A percentile compares a stretch with the other conserved stretches of the same genome.
phyloP scores from a whole-genome alignment of 2,329 filamentous ascomycete species.

The Zymoseptoria tritici region DNA sequence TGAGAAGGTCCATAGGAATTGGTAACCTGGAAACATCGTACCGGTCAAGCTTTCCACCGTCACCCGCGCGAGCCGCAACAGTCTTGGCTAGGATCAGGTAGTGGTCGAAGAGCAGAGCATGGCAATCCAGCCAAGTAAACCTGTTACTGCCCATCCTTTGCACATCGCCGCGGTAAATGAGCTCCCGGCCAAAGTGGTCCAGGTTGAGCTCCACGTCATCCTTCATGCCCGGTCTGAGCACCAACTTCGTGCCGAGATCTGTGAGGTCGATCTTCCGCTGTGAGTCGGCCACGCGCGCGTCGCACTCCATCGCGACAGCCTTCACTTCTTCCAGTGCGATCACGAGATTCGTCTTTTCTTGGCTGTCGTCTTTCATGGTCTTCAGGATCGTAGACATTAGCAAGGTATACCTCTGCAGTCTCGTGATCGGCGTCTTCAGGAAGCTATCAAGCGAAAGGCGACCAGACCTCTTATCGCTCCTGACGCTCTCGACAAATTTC shows the following conservation, averaged over 20 bases:
- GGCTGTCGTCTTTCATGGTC: constrained; percentile 73
- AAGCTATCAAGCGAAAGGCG: constrained; percentile 92
- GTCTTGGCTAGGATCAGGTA: constrained; percentile 86
- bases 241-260: constrained; percentile 74
- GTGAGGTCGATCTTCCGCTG: constrained; percentile 82
- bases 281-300: constrained; percentile 86
- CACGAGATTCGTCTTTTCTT: constrained; percentile 78
- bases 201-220: constrained; percentile 75
- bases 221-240: constrained; percentile 80
- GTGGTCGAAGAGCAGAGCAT: constrained; percentile 91
- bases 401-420: constrained; percentile 82
- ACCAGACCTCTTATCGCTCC: constrained; percentile 68
- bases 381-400: constrained; percentile 76
- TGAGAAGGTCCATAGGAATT: constrained; percentile 92
- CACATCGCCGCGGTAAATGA: constrained; percentile 82
- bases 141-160: constrained; percentile 82
- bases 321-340: constrained; percentile 90
- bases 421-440: constrained; percentile 85
- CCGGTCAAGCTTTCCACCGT: constrained; percentile 65
- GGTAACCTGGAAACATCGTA: constrained; percentile 94
- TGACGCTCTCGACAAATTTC: constrained; percentile 73
- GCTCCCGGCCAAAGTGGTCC: constrained; percentile 83
- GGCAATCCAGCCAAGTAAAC: constrained; percentile 89
- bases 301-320: constrained; percentile 80
- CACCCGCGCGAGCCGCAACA: constrained; percentile 59